Evolutionary conservation across 192 early-diverging fungal genomes (phyloP).

Genomic region (Dissophora ornata): DNA sequence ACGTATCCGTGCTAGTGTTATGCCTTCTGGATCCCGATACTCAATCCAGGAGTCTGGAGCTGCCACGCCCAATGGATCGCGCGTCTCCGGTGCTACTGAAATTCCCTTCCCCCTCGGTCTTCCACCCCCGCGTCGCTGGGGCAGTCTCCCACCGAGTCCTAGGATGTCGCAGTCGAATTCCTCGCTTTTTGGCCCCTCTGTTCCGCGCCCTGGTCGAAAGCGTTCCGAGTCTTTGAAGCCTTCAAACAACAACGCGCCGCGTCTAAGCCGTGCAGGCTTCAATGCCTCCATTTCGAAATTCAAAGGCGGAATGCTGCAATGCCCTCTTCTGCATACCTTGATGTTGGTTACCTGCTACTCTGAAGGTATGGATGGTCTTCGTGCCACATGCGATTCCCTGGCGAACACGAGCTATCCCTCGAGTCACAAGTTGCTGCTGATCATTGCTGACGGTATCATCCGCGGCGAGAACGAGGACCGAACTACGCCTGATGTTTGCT

Average conservation of each 20-base stretch:
- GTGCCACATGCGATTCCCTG: conserved; percentile 82
- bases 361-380: conserved; percentile 77
- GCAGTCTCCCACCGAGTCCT: conserved; percentile 24
- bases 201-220: conserved; percentile 32
- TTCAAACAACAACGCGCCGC: conserved; percentile 11
- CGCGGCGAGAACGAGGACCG: conserved; percentile 76
- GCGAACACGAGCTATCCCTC: conserved; percentile 77
- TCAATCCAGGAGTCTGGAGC: conserved; percentile 21
- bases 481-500: conserved; percentile 79
- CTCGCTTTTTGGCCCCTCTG: conserved; percentile 25
- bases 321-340: conserved; percentile 72
- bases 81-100: conserved; percentile 42
- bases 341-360: conserved; percentile 86
- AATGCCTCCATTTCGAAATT: conserved; percentile 62
- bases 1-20: conserved; percentile 49
- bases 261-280: conserved; percentile 33
- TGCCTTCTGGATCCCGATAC: conserved; percentile 22
- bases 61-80: conserved; percentile 32
- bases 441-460: conserved; percentile 86
- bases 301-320: conserved; percentile 43
- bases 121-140: conserved; percentile 46
- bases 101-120: conserved; percentile 52
- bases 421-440: conserved; percentile 80
- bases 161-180: conserved; percentile 6
- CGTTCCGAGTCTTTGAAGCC: conserved; percentile 27